Evolutionary conservation across 306 rosid species (phyloP).

Genomic region (Cicer chorassanicum): DNA sequence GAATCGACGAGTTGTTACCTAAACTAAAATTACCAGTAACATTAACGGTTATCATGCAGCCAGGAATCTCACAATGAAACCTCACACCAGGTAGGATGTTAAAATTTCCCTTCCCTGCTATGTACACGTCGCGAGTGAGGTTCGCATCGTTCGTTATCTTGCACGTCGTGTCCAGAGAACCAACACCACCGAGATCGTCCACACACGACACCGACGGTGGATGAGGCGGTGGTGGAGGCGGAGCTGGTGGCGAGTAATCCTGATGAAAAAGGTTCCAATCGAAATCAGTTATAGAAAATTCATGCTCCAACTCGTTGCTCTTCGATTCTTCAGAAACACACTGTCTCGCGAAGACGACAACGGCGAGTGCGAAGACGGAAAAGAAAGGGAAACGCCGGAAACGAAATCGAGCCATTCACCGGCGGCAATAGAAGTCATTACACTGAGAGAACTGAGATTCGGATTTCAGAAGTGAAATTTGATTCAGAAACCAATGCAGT

Average conservation of each 20-base stretch:
- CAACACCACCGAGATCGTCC: slow-evolving; percentile 87
- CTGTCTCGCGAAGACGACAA: slow-evolving; percentile 40
- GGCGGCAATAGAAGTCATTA: slow-evolving; percentile 67
- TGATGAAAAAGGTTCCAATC: slow-evolving; percentile 78
- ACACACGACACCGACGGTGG: slow-evolving; percentile 92
- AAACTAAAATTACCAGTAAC: slow-evolving; percentile 86
- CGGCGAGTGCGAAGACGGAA: slow-evolving; percentile 38
- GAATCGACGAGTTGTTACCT: slow-evolving; percentile 73
- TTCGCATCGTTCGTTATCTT: slow-evolving; percentile 75
- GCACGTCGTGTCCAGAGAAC: slow-evolving; percentile 87
- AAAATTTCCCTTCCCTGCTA: slow-evolving; percentile 95
- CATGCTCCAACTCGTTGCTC: slow-evolving; percentile 48
- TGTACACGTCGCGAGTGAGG: slow-evolving; percentile 93
- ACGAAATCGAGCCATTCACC: slow-evolving; percentile 90
- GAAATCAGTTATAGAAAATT: slow-evolving; percentile 56
- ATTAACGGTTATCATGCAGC: slow-evolving; percentile 79
- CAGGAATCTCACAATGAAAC: slow-evolving; percentile 73
- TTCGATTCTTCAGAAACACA: slow-evolving; percentile 42
- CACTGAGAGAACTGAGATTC: slow-evolving; percentile 50
- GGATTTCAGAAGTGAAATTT: slow-evolving; percentile 43
- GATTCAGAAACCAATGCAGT: slow-evolving; percentile 51
- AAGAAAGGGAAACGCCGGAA: slow-evolving; percentile 53
- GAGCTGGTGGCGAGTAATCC: slow-evolving; percentile 97
- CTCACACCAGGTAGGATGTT: slow-evolving; percentile 90
- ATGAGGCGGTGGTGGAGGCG: slow-evolving; percentile 97